A percentile compares a stretch with the other conserved stretches of the same genome.
Evolutionary conservation across 805 yeast genomes (phyloP).

Genomic region (Schizosaccharomyces pombe): DNA sequence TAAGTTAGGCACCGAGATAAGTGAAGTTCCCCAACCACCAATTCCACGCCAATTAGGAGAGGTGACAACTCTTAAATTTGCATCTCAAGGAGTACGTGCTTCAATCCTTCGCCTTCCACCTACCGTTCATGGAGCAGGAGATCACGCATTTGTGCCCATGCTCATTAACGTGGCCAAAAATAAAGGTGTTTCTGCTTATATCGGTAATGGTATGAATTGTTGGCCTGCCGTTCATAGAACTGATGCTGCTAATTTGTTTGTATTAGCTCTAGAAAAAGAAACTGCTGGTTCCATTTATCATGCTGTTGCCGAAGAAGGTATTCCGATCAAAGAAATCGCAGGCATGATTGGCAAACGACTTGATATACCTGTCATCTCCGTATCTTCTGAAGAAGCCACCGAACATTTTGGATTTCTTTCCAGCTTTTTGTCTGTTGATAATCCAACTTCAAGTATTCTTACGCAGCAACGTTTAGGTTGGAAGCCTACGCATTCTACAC

Average conservation of each 20-base stretch:
- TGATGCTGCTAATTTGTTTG: conserved; percentile 17
- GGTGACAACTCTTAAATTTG: conserved; percentile 8
- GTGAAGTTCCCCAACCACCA: background rate
- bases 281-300: conserved; percentile 13
- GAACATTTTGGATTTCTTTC: conserved; percentile 3
- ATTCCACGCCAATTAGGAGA: background rate
- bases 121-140: conserved; percentile 17
- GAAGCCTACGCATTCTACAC: conserved; percentile 5
- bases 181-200: conserved; percentile 16
- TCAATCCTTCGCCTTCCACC: conserved; percentile 16
- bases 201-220: conserved; percentile 17
- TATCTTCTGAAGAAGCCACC: conserved; percentile 4
- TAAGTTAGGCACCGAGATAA: conserved; percentile 8
- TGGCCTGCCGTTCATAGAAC: conserved; percentile 17
- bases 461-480: conserved; percentile 5
- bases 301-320: conserved; percentile 13
- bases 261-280: conserved; percentile 14
- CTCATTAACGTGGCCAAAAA: conserved; percentile 6
- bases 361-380: conserved; percentile 3
- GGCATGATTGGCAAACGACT: conserved; percentile 12
- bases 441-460: conserved; percentile 5
- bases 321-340: conserved; percentile 14
- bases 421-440: conserved; percentile 3
- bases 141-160: conserved; percentile 14
- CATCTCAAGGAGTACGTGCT: conserved; percentile 14